Evolutionary conservation across 2,329 filamentous ascomycete genomes (phyloP).

Genomic region (Plectosphaerella plurivora): DNA sequence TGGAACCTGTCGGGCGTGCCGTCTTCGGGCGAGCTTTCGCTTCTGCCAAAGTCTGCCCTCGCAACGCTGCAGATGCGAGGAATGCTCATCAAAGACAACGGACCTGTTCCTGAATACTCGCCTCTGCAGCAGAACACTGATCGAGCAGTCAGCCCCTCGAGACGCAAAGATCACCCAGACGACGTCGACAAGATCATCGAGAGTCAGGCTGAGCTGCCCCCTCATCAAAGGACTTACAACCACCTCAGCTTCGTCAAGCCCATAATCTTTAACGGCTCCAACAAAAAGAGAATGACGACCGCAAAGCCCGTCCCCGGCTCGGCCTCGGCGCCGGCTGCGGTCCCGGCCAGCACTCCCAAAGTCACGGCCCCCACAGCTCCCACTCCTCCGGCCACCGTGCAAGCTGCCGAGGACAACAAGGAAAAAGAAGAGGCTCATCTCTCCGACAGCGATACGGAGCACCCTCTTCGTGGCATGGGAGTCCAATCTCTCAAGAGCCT

Average conservation of each 20-base stretch:
- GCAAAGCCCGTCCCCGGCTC: no score
- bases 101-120: constrained; percentile 32
- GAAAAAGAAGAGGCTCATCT: background rate
- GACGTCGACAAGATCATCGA: background rate
- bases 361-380: background rate
- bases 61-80: constrained; percentile 11
- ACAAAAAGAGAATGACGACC: no score
- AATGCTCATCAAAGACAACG: background rate
- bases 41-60: constrained; percentile 31
- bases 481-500: constrained; percentile 48
- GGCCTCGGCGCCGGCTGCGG: no score
- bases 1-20: constrained; percentile 24
- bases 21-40: constrained; percentile 20
- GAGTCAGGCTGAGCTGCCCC: no score
- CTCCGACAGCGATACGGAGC: constrained; percentile 19
- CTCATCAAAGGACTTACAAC: constrained; percentile 5
- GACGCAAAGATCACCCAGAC: background rate
- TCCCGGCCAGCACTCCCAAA: background rate
- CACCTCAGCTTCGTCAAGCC: no score
- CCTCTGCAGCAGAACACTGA: constrained; percentile 52
- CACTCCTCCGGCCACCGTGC: background rate
- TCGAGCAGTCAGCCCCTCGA: constrained; percentile 39
- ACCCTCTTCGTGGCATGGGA: constrained; percentile 30
- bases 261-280: no score
- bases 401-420: background rate